These are phyloP conservation scores for Dimocarpus longan DNA, from an alignment of 345 rosid genomes.

Conservation along the genomic window DNA sequence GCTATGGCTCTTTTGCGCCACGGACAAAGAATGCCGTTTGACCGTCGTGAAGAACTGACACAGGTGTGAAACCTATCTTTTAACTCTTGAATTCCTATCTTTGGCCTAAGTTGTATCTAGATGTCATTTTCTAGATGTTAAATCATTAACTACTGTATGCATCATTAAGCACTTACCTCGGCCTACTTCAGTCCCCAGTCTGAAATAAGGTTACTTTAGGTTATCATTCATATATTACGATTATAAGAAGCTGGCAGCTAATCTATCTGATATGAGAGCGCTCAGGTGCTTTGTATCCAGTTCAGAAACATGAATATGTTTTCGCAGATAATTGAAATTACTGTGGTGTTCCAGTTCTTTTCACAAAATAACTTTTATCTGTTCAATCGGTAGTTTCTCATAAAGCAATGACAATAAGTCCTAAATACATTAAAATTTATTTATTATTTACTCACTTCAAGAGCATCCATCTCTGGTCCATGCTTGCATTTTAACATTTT, in stretches of 20 bases:
- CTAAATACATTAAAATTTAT: not conserved
- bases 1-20: conserved; percentile 96
- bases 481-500: conserved; percentile 1
- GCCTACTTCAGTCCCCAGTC: not conserved
- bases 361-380: not conserved
- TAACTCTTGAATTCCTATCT: conserved; percentile 2
- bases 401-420: not conserved
- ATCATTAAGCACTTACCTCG: not conserved
- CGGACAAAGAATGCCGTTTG: conserved; percentile 79
- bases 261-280: not conserved
- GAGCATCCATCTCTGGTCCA: not conserved
- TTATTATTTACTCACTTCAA: not conserved
- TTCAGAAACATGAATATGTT: conserved; percentile 1
- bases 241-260: conserved; percentile 3
- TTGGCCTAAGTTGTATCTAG: not conserved
- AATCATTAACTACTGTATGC: not conserved
- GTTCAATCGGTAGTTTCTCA: not conserved
- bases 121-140: not conserved
- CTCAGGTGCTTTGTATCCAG: not conserved
- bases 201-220: not conserved
- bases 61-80: conserved; percentile 46
- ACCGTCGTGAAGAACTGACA: conserved; percentile 71
- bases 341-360: not conserved
- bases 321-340: not conserved
- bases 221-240: conserved; percentile 3